phyloP scores from a whole-genome alignment of 2,329 filamentous ascomycete species.

The Paecilomyces variotii region DNA sequence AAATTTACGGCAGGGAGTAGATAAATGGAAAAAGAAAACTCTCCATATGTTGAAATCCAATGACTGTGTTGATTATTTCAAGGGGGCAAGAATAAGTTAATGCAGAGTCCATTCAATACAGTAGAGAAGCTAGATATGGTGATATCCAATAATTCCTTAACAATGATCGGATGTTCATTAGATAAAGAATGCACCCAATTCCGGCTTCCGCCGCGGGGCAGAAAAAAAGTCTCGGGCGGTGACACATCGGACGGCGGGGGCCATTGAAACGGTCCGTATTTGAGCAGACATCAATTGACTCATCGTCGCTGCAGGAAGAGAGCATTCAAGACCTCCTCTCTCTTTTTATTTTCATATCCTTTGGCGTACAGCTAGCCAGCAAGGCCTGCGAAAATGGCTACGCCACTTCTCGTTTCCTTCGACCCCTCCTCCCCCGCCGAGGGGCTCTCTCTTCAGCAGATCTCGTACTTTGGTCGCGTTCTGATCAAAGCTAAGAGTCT shows the following conservation, averaged over 20 bases:
- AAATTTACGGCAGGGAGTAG: too few relatives aligned
- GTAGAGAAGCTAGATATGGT: too few relatives aligned
- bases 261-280: background rate
- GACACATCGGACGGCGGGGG: background rate
- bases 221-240: conserved; percentile 7
- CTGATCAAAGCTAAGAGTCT: conserved; percentile 43
- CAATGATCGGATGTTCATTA: background rate
- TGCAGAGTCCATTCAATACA: too few relatives aligned
- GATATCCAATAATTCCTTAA: background rate
- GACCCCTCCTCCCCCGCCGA: conserved; percentile 36
- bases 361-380: background rate
- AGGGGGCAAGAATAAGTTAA: too few relatives aligned
- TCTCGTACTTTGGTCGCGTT: conserved; percentile 53
- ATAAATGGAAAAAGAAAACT: too few relatives aligned
- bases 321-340: background rate
- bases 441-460: conserved; percentile 45
- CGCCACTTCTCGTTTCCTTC: conserved; percentile 34
- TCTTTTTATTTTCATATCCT: background rate
- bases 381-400: conserved; percentile 25
- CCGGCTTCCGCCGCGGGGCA: background rate
- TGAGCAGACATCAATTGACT: background rate
- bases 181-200: background rate
- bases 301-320: background rate
- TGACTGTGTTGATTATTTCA: too few relatives aligned
- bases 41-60: too few relatives aligned